Evolutionary conservation across 331 rosid species (phyloP), one percentile per base, ranked within the genome.

Genomic region (Quercus phellos): DNA sequence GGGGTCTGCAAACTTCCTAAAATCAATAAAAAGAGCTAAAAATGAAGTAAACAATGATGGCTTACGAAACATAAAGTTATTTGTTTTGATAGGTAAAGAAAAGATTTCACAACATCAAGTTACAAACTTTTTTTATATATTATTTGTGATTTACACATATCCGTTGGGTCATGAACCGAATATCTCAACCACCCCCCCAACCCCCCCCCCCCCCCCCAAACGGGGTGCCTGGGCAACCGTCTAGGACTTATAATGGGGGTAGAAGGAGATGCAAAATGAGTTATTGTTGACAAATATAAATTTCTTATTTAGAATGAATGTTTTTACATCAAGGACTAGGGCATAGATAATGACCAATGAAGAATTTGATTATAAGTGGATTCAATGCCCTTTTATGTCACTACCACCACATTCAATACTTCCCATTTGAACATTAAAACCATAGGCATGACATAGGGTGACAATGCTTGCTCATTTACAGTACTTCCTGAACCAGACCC

Each of bases 401-500:
- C 42, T 32, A 8, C 12, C 38, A 34, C 38, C 9, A 34, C 42
- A 66, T 66, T 34, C 71, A 34, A 34, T 34, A 66, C 51, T 61
- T 61, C 68, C 17, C 68, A 34, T 18, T 34, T 66, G 53, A 46
- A 73, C 32, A 43, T 43, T 22, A 17, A 14, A 8, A 29, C 42
- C 30, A 6, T 29, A 50, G 66, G 51, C 34, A 30, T 10, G 19
- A 42, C 8, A 18, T 3, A 22, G 53, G 11, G 1, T 2, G 5
- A 61, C 21, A 77, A 64, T 42, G 74, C 58, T 69, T 27, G 78
- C 83, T 90, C 87, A 86, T 85, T 86, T 87, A 88, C 86, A 88
- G 24, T 90, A 77, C 84, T 91, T 94, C 78, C 85, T 85, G 88
- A 94, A 94, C 98, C 98, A 94, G 24, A 85, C 87, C 21, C 91